phyloP scores from a whole-genome alignment of 2,329 filamentous ascomycete genomes.

The Trichoderma hamatum region DNA sequence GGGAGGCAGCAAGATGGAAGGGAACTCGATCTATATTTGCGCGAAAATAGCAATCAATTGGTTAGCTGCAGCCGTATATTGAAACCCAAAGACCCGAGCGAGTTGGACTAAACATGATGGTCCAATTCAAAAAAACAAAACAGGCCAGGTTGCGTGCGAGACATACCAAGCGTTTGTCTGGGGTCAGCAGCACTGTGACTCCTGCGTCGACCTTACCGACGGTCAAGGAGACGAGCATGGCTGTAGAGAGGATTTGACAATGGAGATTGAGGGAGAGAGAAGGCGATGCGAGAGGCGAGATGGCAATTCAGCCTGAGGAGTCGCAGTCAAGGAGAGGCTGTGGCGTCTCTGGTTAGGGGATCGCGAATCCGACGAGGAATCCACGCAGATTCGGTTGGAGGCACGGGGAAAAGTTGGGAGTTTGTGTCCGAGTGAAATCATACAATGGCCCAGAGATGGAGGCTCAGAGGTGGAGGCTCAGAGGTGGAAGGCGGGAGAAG shows the following conservation, averaged over 20 bases:
- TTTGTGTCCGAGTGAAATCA: not conserved
- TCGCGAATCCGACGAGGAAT: not conserved
- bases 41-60: slow-evolving; percentile 22
- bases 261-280: not conserved
- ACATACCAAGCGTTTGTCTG: slow-evolving; percentile 92
- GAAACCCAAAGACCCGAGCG: not conserved
- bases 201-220: slow-evolving; percentile 99
- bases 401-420: not conserved
- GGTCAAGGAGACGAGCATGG: slow-evolving; percentile 94
- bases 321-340: slow-evolving; percentile 7
- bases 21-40: slow-evolving; percentile 83
- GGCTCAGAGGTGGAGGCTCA: not conserved
- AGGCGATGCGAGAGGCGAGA: not conserved
- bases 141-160: slow-evolving; percentile 29
- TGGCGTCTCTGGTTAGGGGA: not conserved
- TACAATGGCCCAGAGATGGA: not conserved
- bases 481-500: not conserved
- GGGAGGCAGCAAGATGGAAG: slow-evolving; percentile 91
- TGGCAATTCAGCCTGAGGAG: not conserved
- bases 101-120: too few relatives aligned
- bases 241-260: not conserved
- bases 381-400: not conserved
- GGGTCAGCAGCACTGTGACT: slow-evolving; percentile 93
- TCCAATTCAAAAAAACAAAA: not conserved
- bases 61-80: not conserved